These are phyloP conservation scores for Yarrowia bubula DNA, from an alignment of 805 yeast genomes.

Conservation along the genomic window DNA sequence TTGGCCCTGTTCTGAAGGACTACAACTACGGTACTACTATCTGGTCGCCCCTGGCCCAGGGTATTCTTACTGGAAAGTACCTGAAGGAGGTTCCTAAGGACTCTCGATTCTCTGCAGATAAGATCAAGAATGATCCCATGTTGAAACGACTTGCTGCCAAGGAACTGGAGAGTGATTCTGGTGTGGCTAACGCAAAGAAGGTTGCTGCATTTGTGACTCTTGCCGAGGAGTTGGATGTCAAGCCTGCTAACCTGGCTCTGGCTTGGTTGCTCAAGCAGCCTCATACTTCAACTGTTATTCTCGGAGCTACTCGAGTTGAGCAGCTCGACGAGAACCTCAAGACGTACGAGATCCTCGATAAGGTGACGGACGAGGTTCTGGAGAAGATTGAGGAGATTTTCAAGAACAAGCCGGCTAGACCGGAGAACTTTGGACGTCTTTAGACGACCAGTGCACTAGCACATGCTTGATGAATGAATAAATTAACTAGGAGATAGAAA, in stretches of 20 bases:
- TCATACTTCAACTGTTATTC: slow-evolving; percentile 38
- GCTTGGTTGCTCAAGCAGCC: slow-evolving; percentile 39
- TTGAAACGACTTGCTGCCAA: slow-evolving; percentile 27
- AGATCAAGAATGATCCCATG: slow-evolving; percentile 27
- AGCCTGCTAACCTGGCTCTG: slow-evolving; percentile 37
- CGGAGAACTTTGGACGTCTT: not conserved
- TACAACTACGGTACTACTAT: slow-evolving; percentile 40
- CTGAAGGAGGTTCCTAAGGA: slow-evolving; percentile 35
- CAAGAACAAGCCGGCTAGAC: slow-evolving; percentile 34
- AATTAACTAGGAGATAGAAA: too few relatives aligned
- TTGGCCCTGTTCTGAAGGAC: slow-evolving; percentile 35
- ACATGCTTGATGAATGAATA: too few relatives aligned
- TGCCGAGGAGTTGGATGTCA: slow-evolving; percentile 36
- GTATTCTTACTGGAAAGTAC: slow-evolving; percentile 40
- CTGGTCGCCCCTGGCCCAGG: slow-evolving; percentile 40
- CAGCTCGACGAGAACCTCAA: slow-evolving; percentile 37
- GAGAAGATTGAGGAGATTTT: slow-evolving; percentile 36
- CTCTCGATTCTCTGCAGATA: slow-evolving; percentile 32
- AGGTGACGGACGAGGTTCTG: slow-evolving; percentile 35
- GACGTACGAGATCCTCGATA: slow-evolving; percentile 36
- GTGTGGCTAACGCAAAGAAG: slow-evolving; percentile 33
- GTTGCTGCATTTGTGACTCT: slow-evolving; percentile 33
- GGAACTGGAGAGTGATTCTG: slow-evolving; percentile 34
- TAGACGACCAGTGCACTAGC: not conserved
- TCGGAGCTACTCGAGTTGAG: slow-evolving; percentile 37